Base-by-base conservation (phyloP, 306 rosid genomes). In the Prunus kanzakura region DNA sequence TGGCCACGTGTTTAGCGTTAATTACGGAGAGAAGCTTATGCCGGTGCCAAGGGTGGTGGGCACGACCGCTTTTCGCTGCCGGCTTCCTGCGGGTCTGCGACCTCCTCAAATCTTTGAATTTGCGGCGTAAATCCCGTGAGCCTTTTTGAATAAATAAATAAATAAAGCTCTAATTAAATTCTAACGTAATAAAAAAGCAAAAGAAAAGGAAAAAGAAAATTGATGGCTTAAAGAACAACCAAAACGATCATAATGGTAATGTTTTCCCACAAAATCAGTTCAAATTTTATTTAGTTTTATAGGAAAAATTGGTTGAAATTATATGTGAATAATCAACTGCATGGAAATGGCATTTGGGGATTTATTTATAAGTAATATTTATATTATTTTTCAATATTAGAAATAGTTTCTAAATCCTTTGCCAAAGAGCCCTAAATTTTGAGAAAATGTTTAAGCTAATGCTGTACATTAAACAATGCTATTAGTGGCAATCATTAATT, bases 1-100 rank as follows among this genome's bases (percentile, higher is more conserved):
- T 9, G 75, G 71, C 60, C 68, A 69, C 75, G 81, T 46, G 61
- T 68, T 9, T 8, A 25, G 22, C 76, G 70, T 20, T 13, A 32
- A 69, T 77, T 61, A 61, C 41, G 71, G 79, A 22, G 52, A 20
- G 4, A 61, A 63, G 0, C 35, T 4, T 4, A 0, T 13, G 32
- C 18, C 78, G 22, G 61, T 46, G 79, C 55, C 25, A 11, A 49
- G 11, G 23, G 49, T 19, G 30, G 25, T 29, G 41, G 13, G 66
- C 47, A 5, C 16, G 57, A 52, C 57, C 9, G 15, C 15, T 60
- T 56, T 20, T 10, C 12, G 14, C 14, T 56, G 29, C 62, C 2
- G 29, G 38, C 9, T 32, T 61, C 16, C 43, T 7, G 9, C 43
- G 43, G 41, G 41, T 1, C 41, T 35, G 41, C 41, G 41, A 38